Percentiles rank a stretch among this genome's conserved stretches.
These are phyloP conservation scores for Brassica cretica DNA, from an alignment of 345 rosid species.

Conservation along the genomic window DNA sequence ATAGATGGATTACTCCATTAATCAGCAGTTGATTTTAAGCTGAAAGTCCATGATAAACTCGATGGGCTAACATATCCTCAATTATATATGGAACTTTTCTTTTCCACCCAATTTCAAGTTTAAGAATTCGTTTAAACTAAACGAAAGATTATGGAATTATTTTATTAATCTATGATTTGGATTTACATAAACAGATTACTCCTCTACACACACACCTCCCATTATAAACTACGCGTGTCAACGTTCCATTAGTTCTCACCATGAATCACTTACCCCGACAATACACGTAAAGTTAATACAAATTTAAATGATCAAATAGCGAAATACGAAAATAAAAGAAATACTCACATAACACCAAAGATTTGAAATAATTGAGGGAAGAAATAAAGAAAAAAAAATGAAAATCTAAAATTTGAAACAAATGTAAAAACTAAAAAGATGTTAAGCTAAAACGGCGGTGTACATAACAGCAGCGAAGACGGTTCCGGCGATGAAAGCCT, in stretches of 20 bases:
- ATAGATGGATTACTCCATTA: no score
- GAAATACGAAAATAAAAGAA: slow-evolving; percentile 25
- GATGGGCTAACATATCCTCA: no score
- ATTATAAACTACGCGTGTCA: slow-evolving; percentile 30
- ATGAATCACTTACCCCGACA: slow-evolving; percentile 13
- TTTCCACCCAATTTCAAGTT: no score
- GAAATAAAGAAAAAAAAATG: neutral
- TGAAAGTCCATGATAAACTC: no score
- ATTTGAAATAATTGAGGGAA: slow-evolving; percentile 14
- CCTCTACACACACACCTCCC: neutral
- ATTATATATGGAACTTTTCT: no score
- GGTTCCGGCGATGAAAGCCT: slow-evolving; percentile 49
- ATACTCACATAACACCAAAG: slow-evolving; percentile 34
- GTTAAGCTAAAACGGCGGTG: slow-evolving; percentile 45
- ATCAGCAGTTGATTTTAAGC: no score
- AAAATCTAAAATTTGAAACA: neutral
- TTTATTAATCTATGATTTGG: neutral
- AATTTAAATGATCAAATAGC: neutral
- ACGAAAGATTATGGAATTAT: neutral
- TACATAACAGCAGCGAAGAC: slow-evolving; percentile 53
- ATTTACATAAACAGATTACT: neutral
- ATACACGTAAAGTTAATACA: neutral
- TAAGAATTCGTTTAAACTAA: no score
- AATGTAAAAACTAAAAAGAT: neutral
- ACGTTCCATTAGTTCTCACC: slow-evolving; percentile 8